phyloP scores from a whole-genome alignment of 208 protist species.

The Acanthamoeba lenticulata region DNA sequence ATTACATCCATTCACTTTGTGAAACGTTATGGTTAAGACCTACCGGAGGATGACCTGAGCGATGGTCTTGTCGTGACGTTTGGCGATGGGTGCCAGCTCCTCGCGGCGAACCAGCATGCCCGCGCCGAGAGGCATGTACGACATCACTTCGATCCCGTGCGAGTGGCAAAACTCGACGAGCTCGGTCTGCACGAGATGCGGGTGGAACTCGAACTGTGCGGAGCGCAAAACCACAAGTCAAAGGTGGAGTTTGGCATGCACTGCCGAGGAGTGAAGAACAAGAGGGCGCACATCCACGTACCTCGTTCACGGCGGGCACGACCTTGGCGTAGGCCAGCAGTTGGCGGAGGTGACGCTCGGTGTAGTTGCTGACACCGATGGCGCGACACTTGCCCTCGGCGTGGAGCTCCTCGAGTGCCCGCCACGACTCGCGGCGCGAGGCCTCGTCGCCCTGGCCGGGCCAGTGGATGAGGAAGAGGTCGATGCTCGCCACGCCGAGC shows the following conservation, averaged over 20 bases:
- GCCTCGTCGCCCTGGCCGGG: neutral
- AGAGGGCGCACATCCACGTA: neutral
- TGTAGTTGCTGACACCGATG: constrained; percentile 64
- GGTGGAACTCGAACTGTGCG: constrained; percentile 34
- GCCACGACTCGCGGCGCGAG: neutral
- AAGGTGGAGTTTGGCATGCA: neutral
- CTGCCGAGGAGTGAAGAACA: neutral
- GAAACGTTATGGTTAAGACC: neutral
- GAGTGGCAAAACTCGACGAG: neutral
- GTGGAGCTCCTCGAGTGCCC: constrained; percentile 44
- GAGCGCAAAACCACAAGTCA: neutral
- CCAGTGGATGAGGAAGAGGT: constrained; percentile 51
- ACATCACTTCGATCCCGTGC: constrained; percentile 42
- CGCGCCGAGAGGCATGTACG: constrained; percentile 11
- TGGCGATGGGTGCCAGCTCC: neutral
- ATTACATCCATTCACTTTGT: too few species aligned
- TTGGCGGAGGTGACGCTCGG: neutral
- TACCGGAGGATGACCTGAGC: neutral
- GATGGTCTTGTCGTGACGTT: neutral
- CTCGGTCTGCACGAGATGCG: neutral
- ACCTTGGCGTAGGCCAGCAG: constrained; percentile 45
- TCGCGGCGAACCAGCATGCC: neutral
- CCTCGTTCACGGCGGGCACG: constrained; percentile 46
- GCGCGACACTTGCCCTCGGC: neutral
- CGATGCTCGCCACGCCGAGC: neutral